Conservation (phyloP, 1,139 yeast genomes). For the Sugiyamaella novakii region DNA sequence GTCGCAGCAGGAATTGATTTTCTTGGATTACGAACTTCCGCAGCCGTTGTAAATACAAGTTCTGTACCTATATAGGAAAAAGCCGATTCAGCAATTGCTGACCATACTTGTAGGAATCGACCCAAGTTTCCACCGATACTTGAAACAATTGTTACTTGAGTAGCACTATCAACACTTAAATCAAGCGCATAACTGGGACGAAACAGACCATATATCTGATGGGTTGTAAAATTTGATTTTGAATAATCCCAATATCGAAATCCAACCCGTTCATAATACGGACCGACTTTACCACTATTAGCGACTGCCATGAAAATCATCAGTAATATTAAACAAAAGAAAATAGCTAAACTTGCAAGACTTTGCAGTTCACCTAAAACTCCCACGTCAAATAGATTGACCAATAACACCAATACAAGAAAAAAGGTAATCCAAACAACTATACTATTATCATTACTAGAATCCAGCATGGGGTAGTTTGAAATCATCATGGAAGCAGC, state of each 20-base stretch:
- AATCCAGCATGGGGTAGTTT: constrained; percentile 55
- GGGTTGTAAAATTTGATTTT: constrained; percentile 52
- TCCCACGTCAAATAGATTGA: constrained; percentile 68
- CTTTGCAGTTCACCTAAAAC: constrained; percentile 78
- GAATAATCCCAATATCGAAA: constrained; percentile 64
- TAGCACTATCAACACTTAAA: constrained; percentile 43
- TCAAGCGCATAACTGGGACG: constrained; percentile 61
- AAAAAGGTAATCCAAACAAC: constrained; percentile 72
- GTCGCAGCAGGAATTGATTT: constrained; percentile 79
- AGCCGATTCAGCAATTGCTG: constrained; percentile 65
- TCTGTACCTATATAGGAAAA: constrained; percentile 83
- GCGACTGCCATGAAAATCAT: constrained; percentile 66
- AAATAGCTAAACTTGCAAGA: constrained; percentile 59
- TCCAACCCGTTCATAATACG: constrained; percentile 50
- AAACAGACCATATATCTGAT: constrained; percentile 67
- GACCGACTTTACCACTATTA: constrained; percentile 54
- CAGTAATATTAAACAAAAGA: constrained; percentile 56
- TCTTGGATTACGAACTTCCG: constrained; percentile 82
- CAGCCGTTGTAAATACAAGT: constrained; percentile 80
- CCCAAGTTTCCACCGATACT: constrained; percentile 70
- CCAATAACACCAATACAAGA: constrained; percentile 50
- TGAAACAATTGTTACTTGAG: constrained; percentile 40
- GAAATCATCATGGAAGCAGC: constrained; percentile 77
- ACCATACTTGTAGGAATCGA: constrained; percentile 61
- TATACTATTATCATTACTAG: constrained; percentile 54